Evolutionary conservation across 768 basidiomycete species (phyloP), one percentile per base, ranked within the genome.

Genomic region (Cystoderma amianthinum): DNA sequence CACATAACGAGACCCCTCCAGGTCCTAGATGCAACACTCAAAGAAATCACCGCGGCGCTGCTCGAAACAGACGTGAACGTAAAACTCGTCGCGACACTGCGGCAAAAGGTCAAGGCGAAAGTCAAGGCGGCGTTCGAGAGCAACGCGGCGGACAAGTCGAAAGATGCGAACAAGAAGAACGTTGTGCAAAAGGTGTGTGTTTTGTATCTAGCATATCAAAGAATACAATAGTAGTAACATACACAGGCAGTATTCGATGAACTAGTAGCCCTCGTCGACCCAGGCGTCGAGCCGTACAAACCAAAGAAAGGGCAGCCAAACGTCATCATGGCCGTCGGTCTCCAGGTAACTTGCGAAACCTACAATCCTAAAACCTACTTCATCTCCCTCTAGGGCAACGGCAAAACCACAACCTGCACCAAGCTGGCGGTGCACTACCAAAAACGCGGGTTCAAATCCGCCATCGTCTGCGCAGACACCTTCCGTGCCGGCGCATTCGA

Each of bases 401-500:
- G 96, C 32, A 99, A 99, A 72, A 99, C 96, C 3, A 99, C 96
- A 16, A 97, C 95, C 30, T 99, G 96, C 63, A 99, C 96, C 7
- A 99, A 98, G 55, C 82, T 99, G 30, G 96, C 96, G 0, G 95
- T 95, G 1, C 85, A 98, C 65, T 98, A 97, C 60, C 93, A 95
- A 60, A 87, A 89, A 55, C 83, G 94, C 48, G 96, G 96, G 5
- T 89, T 97, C 74, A 93, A 95, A 60, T 87, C 94, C 10, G 90
- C 85, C 46, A 93, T 99, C 41, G 95, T 99, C 49, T 99, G 96
- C 55, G 96, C 96, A 16, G 96, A 99, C 62, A 99, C 96, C 0
- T 99, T 99, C 72, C 88, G 96, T 65, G 96, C 96, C 2, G 96
- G 96, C 39, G 96, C 96, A 25, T 99, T 99, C 63, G 96, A 99